phyloP scores from a whole-genome alignment of 176 grass and related monocot species.

The Ampelocalamus luodianensis region DNA sequence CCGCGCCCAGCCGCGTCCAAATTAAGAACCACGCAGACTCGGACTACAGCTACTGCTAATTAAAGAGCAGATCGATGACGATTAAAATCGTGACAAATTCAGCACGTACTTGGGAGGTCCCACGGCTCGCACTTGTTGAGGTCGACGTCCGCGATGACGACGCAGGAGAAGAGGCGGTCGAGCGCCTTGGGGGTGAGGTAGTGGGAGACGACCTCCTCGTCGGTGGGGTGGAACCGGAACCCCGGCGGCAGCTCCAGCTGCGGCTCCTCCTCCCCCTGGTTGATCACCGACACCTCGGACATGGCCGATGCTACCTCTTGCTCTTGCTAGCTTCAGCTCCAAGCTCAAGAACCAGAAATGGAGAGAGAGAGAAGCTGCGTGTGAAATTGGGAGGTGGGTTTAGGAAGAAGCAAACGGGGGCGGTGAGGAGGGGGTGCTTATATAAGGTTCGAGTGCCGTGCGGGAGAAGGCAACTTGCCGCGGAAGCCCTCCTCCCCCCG shows the following conservation, averaged over 20 bases:
- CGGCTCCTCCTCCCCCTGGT: constrained; percentile 34
- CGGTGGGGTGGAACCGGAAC: constrained; percentile 91
- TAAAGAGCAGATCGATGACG: background rate
- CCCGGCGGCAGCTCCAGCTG: constrained; percentile 68
- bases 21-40: background rate
- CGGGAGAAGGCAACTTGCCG: constrained; percentile 23
- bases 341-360: constrained; percentile 2
- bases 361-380: background rate
- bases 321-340: background rate
- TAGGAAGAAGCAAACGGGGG: background rate
- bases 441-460: constrained; percentile 50
- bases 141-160: constrained; percentile 77
- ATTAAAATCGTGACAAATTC: background rate
- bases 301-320: background rate
- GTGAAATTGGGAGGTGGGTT: constrained; percentile 32
- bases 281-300: constrained; percentile 45
- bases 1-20: background rate
- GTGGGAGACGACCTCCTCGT: constrained; percentile 73
- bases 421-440: background rate
- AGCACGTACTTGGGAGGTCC: constrained; percentile 73
- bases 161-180: constrained; percentile 47
- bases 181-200: constrained; percentile 70
- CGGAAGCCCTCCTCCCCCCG: background rate
- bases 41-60: background rate
- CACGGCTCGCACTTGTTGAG: constrained; percentile 95